Conservation (phyloP, 208 protist genomes). For the Leishmania amazonensis region DNA sequence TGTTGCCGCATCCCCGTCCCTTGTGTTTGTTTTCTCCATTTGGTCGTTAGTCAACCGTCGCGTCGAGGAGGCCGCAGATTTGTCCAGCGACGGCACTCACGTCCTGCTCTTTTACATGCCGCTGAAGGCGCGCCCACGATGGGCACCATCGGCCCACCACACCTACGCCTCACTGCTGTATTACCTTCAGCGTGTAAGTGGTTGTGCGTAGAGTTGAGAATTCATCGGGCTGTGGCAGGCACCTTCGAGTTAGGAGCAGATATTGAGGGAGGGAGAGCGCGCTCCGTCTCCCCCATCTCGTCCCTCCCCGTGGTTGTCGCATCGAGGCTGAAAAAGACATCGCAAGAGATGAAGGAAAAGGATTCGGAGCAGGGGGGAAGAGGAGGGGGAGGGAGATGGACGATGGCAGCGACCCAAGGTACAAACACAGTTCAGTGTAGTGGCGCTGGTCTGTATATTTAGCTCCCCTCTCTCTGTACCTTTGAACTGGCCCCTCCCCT, state of each 20-base stretch:
- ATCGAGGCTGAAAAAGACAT: neutral
- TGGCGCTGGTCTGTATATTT: neutral
- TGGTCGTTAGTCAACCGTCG: neutral
- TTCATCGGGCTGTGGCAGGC: neutral
- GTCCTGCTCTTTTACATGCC: neutral
- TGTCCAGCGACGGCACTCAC: neutral
- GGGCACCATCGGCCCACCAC: neutral
- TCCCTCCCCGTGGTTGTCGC: neutral
- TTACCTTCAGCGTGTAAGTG: neutral
- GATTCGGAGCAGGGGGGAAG: neutral
- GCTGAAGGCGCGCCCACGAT: neutral
- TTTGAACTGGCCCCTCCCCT: neutral
- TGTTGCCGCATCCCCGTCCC: neutral
- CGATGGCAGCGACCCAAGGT: neutral
- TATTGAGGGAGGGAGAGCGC: neutral
- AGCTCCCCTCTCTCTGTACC: neutral
- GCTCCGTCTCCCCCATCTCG: neutral
- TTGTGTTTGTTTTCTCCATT: too few relatives aligned
- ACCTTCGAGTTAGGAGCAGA: neutral
- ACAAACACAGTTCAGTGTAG: neutral
- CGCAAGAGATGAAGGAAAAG: neutral
- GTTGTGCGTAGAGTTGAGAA: neutral
- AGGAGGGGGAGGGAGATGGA: neutral
- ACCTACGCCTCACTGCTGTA: too few relatives aligned
- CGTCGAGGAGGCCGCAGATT: neutral